These are phyloP conservation scores for Clarireedia monteithiana DNA, from an alignment of 2,329 filamentous ascomycete genomes.

Conservation along the genomic window DNA sequence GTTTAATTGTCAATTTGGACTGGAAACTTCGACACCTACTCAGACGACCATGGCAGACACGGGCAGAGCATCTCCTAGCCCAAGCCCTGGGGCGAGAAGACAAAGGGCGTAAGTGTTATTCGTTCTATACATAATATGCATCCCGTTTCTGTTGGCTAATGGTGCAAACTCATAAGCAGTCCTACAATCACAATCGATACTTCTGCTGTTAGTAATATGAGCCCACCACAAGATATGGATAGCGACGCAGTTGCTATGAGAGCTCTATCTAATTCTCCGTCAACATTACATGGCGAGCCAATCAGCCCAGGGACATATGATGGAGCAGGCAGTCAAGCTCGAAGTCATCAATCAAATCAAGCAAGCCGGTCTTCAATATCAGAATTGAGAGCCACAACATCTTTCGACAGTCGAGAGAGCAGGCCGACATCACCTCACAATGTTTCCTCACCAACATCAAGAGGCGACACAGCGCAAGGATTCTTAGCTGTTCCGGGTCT, in stretches of 20 bases:
- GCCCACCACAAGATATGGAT: conserved; percentile 26
- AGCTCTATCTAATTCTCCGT: conserved; percentile 30
- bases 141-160: conserved; percentile 4
- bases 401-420: conserved; percentile 53
- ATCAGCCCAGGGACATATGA: conserved; percentile 31
- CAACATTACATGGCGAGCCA: conserved; percentile 27
- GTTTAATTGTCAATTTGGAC: conserved; percentile 18
- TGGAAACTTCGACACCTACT: conserved; percentile 7
- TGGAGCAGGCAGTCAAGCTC: conserved; percentile 15
- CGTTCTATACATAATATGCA: conserved; percentile 16
- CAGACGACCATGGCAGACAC: conserved; percentile 18
- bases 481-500: conserved; percentile 56
- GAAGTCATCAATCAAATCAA: conserved; percentile 23
- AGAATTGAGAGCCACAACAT: conserved; percentile 45
- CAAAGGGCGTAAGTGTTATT: conserved; percentile 29
- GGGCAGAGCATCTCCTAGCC: conserved; percentile 17
- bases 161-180: conserved; percentile 14
- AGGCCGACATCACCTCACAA: conserved; percentile 61
- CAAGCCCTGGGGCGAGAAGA: conserved; percentile 23
- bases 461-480: conserved; percentile 40
- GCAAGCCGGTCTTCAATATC: conserved; percentile 28
- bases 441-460: conserved; percentile 52
- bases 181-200: conserved; percentile 52
- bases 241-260: conserved; percentile 29
- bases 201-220: conserved; percentile 38